These are phyloP conservation scores for Cryptococcus amylolentus DNA, from an alignment of 1,284 basidiomycete species.

Conservation along the genomic window DNA sequence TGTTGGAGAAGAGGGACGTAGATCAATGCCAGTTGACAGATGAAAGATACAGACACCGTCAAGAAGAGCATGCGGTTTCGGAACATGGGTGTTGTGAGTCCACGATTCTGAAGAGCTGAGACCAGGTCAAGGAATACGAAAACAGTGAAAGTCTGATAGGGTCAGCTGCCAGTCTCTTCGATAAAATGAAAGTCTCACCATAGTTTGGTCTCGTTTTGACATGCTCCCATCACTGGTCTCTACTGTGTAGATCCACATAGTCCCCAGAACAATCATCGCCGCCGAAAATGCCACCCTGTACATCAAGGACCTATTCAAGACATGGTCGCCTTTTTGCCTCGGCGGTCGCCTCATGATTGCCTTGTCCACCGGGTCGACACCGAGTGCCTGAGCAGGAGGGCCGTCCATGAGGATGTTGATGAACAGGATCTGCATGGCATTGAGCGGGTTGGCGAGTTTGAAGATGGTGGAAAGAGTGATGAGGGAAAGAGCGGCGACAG, in stretches of 20 bases:
- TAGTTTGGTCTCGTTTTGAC: constrained; percentile 83
- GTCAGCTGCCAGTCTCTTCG: not conserved
- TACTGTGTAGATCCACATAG: constrained; percentile 79
- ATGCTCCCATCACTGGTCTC: constrained; percentile 77
- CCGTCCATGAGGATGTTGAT: constrained; percentile 99
- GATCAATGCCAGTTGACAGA: constrained; percentile 78
- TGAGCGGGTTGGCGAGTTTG: constrained; percentile 84
- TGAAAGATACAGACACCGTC: constrained; percentile 77
- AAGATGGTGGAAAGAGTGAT: constrained; percentile 91
- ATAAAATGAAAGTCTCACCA: constrained; percentile 59
- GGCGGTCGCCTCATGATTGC: constrained; percentile 87
- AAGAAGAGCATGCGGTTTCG: constrained; percentile 85
- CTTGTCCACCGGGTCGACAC: constrained; percentile 91
- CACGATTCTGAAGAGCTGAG: constrained; percentile 90
- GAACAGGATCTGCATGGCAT: constrained; percentile 98
- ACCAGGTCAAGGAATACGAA: constrained; percentile 97
- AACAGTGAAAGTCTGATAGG: constrained; percentile 79
- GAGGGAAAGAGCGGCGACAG: constrained; percentile 87
- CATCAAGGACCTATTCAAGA: constrained; percentile 71
- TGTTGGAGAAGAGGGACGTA: constrained; percentile 88
- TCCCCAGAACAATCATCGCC: constrained; percentile 82
- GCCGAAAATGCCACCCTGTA: constrained; percentile 84
- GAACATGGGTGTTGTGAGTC: constrained; percentile 70
- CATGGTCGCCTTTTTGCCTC: constrained; percentile 79
- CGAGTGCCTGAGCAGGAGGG: constrained; percentile 92